These are phyloP conservation scores for Starmera quercuum DNA, from an alignment of 805 yeast species.

Conservation along the genomic window DNA sequence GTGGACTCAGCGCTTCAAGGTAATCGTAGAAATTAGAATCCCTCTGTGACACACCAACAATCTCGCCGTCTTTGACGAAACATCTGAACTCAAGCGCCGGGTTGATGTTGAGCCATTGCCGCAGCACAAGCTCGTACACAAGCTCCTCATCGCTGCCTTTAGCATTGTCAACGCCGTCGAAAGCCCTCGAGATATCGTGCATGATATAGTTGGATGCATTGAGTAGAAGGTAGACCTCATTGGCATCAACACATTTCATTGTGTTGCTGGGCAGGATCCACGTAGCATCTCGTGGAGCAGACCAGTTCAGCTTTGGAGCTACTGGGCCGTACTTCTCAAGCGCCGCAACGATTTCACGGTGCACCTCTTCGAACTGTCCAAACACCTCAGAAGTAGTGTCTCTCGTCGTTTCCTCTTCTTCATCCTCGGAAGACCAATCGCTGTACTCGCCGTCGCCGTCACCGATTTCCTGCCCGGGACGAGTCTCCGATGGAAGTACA, in stretches of 20 bases:
- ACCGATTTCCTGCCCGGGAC: conserved; percentile 26
- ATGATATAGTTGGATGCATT: conserved; percentile 84
- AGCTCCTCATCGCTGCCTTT: conserved; percentile 16
- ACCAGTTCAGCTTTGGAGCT: conserved; percentile 92
- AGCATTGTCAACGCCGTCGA: conserved; percentile 24
- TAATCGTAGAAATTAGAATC: conserved; percentile 80
- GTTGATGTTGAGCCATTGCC: conserved; percentile 77
- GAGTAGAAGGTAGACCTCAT: conserved; percentile 72
- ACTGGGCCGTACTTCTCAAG: conserved; percentile 52
- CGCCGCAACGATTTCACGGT: conserved; percentile 36
- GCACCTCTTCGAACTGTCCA: conserved; percentile 49
- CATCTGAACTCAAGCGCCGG: conserved; percentile 92
- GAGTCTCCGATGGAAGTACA: conserved; percentile 42
- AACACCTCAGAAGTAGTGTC: conserved; percentile 18
- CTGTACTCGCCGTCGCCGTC: conserved; percentile 61
- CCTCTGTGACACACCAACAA: conserved; percentile 77
- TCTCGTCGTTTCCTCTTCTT: conserved; percentile 10
- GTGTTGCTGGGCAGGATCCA: conserved; percentile 84
- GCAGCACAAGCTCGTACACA: conserved; percentile 61
- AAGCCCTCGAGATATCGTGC: conserved; percentile 75
- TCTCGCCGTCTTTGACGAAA: conserved; percentile 55
- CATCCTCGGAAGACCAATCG: conserved; percentile 57
- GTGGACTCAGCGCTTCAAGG: conserved; percentile 42
- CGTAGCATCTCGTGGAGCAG: conserved; percentile 89
- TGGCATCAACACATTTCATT: conserved; percentile 58